Conservation (phyloP, 129 eudicot species). For the Helichrysum umbraculigerum region DNA sequence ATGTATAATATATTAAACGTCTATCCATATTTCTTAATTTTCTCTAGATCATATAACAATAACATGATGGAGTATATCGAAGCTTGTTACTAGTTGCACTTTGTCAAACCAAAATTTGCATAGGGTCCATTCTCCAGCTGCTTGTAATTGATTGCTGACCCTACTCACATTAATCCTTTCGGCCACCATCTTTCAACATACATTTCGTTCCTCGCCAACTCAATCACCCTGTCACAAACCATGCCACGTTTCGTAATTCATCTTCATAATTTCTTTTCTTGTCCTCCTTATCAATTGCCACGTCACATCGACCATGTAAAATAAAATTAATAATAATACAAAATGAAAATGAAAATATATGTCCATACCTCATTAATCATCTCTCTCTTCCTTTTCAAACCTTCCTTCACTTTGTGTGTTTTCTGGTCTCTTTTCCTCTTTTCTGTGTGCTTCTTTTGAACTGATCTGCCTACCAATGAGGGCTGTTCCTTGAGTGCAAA, state of each 20-base stretch:
- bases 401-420: conserved; percentile 40
- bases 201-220: conserved; percentile 11
- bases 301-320: background rate
- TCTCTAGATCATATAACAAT: background rate
- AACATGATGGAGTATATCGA: background rate
- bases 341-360: background rate
- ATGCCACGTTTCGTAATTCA: conserved; percentile 15
- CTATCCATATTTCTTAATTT: background rate
- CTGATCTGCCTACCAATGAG: conserved; percentile 71
- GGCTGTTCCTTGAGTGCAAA: conserved; percentile 97
- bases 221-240: conserved; percentile 25
- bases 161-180: conserved; percentile 24
- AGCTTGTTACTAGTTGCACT: background rate
- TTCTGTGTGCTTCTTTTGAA: conserved; percentile 62
- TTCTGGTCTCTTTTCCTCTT: conserved; percentile 73
- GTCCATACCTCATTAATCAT: conserved; percentile 30
- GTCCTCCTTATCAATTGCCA: background rate
- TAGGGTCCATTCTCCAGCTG: conserved; percentile 31
- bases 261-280: background rate
- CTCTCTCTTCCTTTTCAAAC: conserved; percentile 55
- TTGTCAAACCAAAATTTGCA: conserved; percentile 18
- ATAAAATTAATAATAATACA: background rate
- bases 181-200: background rate
- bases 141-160: background rate
- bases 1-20: background rate